These are phyloP conservation scores for Yarrowia bubula DNA, from an alignment of 805 yeast species.

Conservation along the genomic window DNA sequence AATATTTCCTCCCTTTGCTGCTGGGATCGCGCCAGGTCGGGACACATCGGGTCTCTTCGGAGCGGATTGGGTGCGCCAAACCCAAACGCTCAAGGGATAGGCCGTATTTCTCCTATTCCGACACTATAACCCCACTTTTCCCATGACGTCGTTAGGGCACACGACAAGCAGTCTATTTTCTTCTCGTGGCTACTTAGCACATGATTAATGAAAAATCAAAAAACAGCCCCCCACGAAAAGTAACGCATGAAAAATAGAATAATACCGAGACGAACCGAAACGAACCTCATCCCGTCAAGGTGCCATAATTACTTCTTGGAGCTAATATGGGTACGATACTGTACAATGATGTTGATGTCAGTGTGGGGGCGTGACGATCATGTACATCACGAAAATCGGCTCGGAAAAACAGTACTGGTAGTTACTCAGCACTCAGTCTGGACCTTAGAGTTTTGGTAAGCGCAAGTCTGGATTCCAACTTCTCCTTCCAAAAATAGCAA, in stretches of 20 bases:
- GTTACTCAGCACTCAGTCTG: not conserved
- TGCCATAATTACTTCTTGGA: no score
- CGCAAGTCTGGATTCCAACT: not conserved
- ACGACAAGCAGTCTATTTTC: not conserved
- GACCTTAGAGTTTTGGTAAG: not conserved
- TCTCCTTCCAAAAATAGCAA: not conserved
- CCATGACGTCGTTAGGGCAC: not conserved
- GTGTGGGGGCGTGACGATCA: not conserved
- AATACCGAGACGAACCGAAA: no score
- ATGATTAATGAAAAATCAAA: no score
- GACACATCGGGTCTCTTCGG: not conserved
- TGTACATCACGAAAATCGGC: not conserved
- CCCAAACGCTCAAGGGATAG: not conserved
- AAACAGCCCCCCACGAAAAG: no score
- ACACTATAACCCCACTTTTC: not conserved
- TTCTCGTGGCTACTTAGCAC: not conserved
- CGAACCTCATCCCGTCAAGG: no score
- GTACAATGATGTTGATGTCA: no score
- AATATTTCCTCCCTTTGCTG: conserved; percentile 5
- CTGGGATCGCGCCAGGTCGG: not conserved
- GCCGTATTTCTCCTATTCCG: not conserved
- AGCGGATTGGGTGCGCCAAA: not conserved
- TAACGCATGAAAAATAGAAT: no score
- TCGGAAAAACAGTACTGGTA: not conserved
- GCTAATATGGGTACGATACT: no score